A percentile compares a stretch with the other conserved stretches of the same genome.
These are phyloP conservation scores for Penicillium cinerascens DNA, from an alignment of 495 filamentous ascomycete genomes.

Conservation along the genomic window DNA sequence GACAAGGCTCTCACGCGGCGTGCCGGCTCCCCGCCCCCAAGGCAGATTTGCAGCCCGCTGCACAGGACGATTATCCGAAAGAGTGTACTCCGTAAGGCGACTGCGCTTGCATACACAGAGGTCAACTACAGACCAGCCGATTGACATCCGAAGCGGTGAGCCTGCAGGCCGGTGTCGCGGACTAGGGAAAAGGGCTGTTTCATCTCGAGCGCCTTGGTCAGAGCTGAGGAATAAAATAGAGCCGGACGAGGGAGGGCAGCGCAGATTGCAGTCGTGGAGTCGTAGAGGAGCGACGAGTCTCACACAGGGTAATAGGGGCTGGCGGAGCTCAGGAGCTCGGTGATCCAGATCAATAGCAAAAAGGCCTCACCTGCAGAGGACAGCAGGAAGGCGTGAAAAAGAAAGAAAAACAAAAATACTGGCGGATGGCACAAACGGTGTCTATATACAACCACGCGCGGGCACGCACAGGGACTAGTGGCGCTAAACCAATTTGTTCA, in stretches of 20 bases:
- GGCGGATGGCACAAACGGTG: neutral
- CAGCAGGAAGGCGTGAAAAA: neutral
- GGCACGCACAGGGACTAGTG: neutral
- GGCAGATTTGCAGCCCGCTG: no score
- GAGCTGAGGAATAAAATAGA: neutral
- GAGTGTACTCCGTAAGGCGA: no score
- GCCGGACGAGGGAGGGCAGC: neutral
- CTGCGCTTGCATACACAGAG: no score
- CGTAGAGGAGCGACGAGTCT: neutral
- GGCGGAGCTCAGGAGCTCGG: slow-evolving; percentile 1
- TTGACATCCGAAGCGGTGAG: no score
- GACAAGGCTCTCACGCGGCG: no score
- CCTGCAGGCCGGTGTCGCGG: no score
- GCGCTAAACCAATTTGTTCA: neutral
- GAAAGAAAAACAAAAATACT: neutral
- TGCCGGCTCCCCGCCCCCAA: no score
- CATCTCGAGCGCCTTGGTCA: neutral
- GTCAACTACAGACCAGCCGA: no score
- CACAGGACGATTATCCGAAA: no score
- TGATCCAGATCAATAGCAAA: slow-evolving; percentile 3
- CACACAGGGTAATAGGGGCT: slow-evolving; percentile 10
- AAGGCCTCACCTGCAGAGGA: neutral
- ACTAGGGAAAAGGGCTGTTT: neutral
- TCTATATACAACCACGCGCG: neutral
- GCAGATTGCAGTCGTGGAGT: neutral